Base-by-base conservation (phyloP, 2,329 filamentous ascomycete species). In the Domatiomyces catenatus region DNA sequence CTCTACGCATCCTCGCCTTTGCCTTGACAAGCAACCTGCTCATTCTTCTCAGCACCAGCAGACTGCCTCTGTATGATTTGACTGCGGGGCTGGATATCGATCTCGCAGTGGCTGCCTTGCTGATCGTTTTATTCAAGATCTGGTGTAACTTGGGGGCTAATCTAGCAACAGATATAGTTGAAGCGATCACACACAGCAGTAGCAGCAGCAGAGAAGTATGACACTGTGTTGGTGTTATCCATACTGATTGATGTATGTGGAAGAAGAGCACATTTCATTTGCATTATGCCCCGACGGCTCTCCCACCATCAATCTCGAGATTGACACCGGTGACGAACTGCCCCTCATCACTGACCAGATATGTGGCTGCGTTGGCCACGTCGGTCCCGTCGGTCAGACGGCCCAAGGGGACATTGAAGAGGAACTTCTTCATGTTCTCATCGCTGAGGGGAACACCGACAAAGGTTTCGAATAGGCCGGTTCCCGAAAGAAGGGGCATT, bases 281-380 rank as follows among this genome's bases (percentile, higher is more conserved):
- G 12, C n/a, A 20, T 44, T 28, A 56, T 10, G 54, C 52, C 32
- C 54, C 54, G 10, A 57, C 51, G 5, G 55, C 46, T 26, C 56
- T 47, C 8, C 58, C 58, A 42, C 58, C 58, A 44, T 60, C 58
- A 42, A 60, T 53, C 42, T 56, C 52, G 49, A 59, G 42, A 51
- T 58, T 55, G 5, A 59, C 50, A 15, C 58, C 58, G 1, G 58
- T 86, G 54, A 88, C 75, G 59, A 87, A 86, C 3, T 69, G 73
- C 0, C 79, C 80, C 60, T 87, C 84, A 28, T 86, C 80, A 48
- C 54, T 57, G 22, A 46, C 81, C 44, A 89, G 63, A 61, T 81
- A 88, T 17, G 81, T 71, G 54, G 77, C 80, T 26, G 81, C 80
- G 59, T 84, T 84, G 1, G 80, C 83, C 28, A 88, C 75, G 62